Percentiles rank a stretch among this genome's conserved stretches.
These are phyloP conservation scores for Aureobasidium melanogenum DNA, from an alignment of 2,329 filamentous ascomycete genomes.

Conservation along the genomic window DNA sequence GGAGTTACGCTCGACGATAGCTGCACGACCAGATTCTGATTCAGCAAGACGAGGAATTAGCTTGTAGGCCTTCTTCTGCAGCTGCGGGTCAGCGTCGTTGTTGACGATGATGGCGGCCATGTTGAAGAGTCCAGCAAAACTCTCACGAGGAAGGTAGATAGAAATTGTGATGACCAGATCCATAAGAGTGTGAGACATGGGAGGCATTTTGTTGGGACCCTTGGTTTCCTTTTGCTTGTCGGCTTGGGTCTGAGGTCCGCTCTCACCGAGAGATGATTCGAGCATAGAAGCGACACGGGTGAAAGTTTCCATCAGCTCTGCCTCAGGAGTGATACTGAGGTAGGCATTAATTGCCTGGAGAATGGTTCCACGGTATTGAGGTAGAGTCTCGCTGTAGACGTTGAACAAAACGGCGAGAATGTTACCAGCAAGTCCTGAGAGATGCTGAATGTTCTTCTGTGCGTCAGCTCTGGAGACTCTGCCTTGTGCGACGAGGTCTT, in stretches of 20 bases:
- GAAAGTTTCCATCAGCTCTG: constrained; percentile 82
- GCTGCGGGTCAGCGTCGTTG: constrained; percentile 73
- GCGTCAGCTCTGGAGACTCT: constrained; percentile 68
- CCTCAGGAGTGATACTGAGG: constrained; percentile 57
- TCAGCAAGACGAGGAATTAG: constrained; percentile 83
- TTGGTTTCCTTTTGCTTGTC: constrained; percentile 40
- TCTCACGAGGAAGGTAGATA: constrained; percentile 79
- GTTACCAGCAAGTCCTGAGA: constrained; percentile 73
- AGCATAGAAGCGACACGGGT: constrained; percentile 78
- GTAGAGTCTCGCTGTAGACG: constrained; percentile 92
- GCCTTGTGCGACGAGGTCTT: constrained; percentile 68
- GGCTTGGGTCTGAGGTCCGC: constrained; percentile 53
- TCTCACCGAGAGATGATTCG: constrained; percentile 56
- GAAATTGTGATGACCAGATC: constrained; percentile 95
- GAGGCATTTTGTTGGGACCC: constrained; percentile 64
- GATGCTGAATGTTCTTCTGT: constrained; percentile 69
- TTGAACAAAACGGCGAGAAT: constrained; percentile 97
- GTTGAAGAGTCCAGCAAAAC: constrained; percentile 75
- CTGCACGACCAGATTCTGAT: constrained; percentile 66
- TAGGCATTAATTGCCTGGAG: constrained; percentile 92
- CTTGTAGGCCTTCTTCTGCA: constrained; percentile 99
- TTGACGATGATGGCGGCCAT: constrained; percentile 78
- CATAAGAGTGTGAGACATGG: constrained; percentile 89
- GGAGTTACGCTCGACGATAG: constrained; percentile 62
- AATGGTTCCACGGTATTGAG: constrained; percentile 83